Evolutionary conservation across 352 stramenopile genomes (phyloP).

Genomic region (Globisporangium ultimum): DNA sequence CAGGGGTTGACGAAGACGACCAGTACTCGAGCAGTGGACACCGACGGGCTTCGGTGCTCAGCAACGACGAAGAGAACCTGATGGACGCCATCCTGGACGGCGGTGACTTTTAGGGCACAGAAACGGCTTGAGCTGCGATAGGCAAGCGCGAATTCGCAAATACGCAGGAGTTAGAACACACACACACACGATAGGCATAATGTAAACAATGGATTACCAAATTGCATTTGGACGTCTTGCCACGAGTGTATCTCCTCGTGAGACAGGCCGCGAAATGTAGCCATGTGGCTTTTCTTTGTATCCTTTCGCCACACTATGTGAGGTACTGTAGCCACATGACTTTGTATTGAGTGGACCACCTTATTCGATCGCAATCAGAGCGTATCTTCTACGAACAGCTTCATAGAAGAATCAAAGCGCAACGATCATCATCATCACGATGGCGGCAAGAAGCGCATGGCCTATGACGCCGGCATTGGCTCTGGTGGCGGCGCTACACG

Average conservation of each 20-base stretch:
- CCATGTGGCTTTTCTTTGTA: background rate
- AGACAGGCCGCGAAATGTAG: background rate
- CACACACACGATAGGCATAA: too few species aligned
- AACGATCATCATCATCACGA: background rate
- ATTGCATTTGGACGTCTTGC: too few species aligned
- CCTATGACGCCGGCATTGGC: background rate
- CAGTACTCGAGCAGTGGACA: conserved; percentile 9
- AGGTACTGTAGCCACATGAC: background rate
- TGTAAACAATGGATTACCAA: too few species aligned
- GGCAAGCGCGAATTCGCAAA: too few species aligned
- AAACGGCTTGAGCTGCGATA: too few species aligned
- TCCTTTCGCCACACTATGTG: background rate
- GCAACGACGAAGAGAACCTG: conserved; percentile 79
- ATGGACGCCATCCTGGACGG: conserved; percentile 75
- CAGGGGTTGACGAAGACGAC: conserved; percentile 22
- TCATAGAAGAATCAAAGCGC: too few species aligned
- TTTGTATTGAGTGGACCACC: background rate
- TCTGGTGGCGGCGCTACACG: background rate
- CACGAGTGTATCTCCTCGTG: too few species aligned
- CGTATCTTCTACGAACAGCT: background rate
- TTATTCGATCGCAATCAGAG: background rate
- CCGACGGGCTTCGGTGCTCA: conserved; percentile 40
- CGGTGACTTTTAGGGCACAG: conserved; percentile 20
- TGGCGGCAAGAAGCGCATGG: background rate
- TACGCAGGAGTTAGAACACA: too few species aligned